Evolutionary conservation across 768 basidiomycete genomes (phyloP), one percentile per base, ranked within the genome.

Genomic region (Trametes villosa): DNA sequence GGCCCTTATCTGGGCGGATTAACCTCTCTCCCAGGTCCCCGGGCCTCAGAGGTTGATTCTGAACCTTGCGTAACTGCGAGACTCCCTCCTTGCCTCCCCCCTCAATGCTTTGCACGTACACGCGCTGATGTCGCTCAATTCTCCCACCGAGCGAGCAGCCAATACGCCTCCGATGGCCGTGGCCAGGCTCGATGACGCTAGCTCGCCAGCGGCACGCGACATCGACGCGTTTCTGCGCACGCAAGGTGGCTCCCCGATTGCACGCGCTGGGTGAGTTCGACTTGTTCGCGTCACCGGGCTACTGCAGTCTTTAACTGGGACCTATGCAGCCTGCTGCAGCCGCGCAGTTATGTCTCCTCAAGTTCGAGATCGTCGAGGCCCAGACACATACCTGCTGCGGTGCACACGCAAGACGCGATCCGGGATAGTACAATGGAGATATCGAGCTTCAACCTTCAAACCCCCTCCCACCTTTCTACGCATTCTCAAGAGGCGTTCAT

Each of bases 381-480:
- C 12, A 61, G 60, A 30, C 55, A 60, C 45, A 42, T 61, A 27
- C 62, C 62, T 13, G 55, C 57, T 8, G 50, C 70, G 9, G 76
- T 82, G 9, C 88, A 86, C 65, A 84, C 85, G 1, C 86, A 85
- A 63, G 81, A 81, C 63, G 78, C 80, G 29, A 92, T 92, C 60
- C 84, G 91, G 18, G 77, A 83, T 33, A 80, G 76, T 63, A 91
- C 90, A 0, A 79, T 92, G 69, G 79, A 86, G 52, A 77, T 92
- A 3, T 88, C 89, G 71, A 74, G 81, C 4, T 44, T 75, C 56
- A 72, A 80, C 17, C 69, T 75, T 7, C 69, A 56, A 36, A 65
- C 72, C 4, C 65, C 67, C 15, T 63, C 62, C 49, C 55, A 52
- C 29, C 63, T 67, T 26, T 62, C 61, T 31, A 26, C 59, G 22